A percentile compares a stretch with the other conserved stretches of the same genome.
Evolutionary conservation across 331 rosid species (phyloP).

Genomic region (Rosa hybrid): DNA sequence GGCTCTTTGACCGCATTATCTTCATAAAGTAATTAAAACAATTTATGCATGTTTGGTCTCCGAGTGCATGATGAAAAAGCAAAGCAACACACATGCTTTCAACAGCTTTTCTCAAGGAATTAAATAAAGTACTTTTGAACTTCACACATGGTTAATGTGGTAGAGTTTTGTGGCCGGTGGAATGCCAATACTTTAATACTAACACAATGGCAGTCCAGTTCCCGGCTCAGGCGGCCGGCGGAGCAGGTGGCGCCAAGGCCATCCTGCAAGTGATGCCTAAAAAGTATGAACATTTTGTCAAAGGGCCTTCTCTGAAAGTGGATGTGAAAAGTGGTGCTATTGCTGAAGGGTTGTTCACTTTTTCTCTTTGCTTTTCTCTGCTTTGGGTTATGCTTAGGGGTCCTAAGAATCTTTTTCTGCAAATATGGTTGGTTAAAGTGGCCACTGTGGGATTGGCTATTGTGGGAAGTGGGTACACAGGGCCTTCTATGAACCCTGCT

Average conservation of each 20-base stretch:
- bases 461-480: conserved; percentile 49
- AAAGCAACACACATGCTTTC: too few relatives aligned
- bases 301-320: conserved; percentile 63
- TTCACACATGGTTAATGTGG: too few relatives aligned
- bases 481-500: conserved; percentile 79
- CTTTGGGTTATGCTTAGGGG: conserved; percentile 44
- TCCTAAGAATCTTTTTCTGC: conserved; percentile 47
- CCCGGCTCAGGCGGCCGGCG: conserved; percentile 66
- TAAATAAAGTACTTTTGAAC: too few relatives aligned
- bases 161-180: too few relatives aligned
- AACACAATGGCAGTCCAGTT: conserved; percentile 38
- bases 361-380: conserved; percentile 38
- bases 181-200: too few relatives aligned
- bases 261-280: conserved; percentile 43
- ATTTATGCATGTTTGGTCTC: too few relatives aligned
- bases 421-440: conserved; percentile 50
- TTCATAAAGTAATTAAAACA: too few relatives aligned
- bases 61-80: too few relatives aligned
- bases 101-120: too few relatives aligned
- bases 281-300: conserved; percentile 36
- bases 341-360: conserved; percentile 51
- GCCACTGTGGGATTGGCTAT: conserved; percentile 43
- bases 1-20: too few relatives aligned
- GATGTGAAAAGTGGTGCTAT: conserved; percentile 53
- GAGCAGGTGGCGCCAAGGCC: conserved; percentile 48